Base-by-base conservation (phyloP, 1,139 yeast species). In the Spathaspora sp. region DNA sequence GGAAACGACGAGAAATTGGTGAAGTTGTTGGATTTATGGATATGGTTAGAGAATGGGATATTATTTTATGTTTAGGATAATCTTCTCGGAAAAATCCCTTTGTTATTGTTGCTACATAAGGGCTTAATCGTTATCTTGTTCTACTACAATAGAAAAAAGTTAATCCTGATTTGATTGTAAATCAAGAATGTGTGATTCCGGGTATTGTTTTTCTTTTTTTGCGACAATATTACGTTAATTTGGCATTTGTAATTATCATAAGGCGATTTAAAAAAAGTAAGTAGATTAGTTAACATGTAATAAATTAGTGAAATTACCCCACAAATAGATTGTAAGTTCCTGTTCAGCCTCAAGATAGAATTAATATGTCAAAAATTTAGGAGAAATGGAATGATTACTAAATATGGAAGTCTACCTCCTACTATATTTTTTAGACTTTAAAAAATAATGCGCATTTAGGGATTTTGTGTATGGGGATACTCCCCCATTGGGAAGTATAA, bases 21-120 rank as follows among this genome's bases (percentile, higher is more conserved):
- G 80, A 77, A 42, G 69, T 68, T n/a, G 56, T 58, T 25, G 75
- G 78, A 20, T 78, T 81, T 73, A 67, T 79, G 70, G 83, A 79
- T 52, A 59, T 80, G 64, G 67, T 80, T 1, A 65, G 81, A 43
- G 81, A 76, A 47, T 80, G 84, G 84, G 82, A 76, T 29, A 59
- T 73, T 7, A 65, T 67, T 3, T 60, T 75, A 47, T 67, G 70
- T 47, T 57, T 74, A 43, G 74, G 71, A 5, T 66, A 29, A 31
- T 31, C n/a, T n/a, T n/a, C n/a, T 31, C 36, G 36, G 36, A 31
- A 13, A 31, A 31, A 13, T 13, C 15, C n/a, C n/a, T n/a, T n/a
- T n/a, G n/a, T n/a, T 31, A 13, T 13, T 31, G 13, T 7, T 8
- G 3, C 4, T 31, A 15, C 16, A 31, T 13, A 31, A 31, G 8